Evolutionary conservation across 2,329 filamentous ascomycete genomes (phyloP), one percentile per base, ranked within the genome.

Genomic region (Arthroderma sp.): DNA sequence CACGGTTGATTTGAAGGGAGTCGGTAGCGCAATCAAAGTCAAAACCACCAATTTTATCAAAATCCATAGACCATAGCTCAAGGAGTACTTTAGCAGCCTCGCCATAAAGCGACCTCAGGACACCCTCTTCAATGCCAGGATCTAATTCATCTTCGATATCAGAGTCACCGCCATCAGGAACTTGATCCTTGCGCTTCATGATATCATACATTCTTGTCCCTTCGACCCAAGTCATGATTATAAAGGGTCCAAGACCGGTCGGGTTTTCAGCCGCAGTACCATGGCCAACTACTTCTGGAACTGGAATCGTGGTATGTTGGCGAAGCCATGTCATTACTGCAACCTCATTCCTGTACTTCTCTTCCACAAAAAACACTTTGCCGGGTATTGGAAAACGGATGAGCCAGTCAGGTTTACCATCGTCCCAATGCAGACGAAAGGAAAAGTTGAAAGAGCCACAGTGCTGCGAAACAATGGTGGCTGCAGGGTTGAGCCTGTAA

Each of bases 221-320:
- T 7, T 44, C 41, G 3, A 44, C 4, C 36, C 40, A 44, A 6
- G 40, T 44, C 45, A 47, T 47, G 3, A 47, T 27, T 5, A 47
- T 47, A 29, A 40, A 47, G 9, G 42, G 41, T 11, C 45, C 42
- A 9, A 44, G 27, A 2, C 32, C 36, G 1, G 15, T 29, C 6
- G 41, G 40, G 28, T 37, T 47, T 3, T 43, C 34, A 3, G 4
- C 36, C 6, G 6, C 28, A 2, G 2, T 29, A 5, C 45, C 45
- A n/a, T 28, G 30, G 27, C 30, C 28, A 27, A 47, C 38, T 4
- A 47, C 36, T 6, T 40, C 15, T 11, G 45, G 45, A 28, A 47
- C 40, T 15, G 45, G 45, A 8, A 48, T 45, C n/a, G 4, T 10
- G 2, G 42, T 45, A 4, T 38, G 7, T 31, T 42, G 3, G 5